Base-by-base conservation (phyloP, 495 filamentous ascomycete species). In the Trichocladium uniseriatum region DNA sequence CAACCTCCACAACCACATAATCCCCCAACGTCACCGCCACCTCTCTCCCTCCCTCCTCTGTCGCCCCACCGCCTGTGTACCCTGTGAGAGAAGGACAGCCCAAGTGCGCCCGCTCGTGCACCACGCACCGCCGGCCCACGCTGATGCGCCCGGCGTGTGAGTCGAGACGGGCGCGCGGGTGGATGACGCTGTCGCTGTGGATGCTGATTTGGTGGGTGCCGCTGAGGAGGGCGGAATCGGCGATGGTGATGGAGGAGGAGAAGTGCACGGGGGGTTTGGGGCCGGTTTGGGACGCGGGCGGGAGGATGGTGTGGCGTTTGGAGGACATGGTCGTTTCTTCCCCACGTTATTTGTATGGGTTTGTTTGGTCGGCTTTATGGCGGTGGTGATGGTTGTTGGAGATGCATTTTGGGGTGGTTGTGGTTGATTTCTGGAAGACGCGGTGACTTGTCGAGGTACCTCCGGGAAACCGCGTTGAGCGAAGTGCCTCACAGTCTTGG, bases 131-230 rank as follows among this genome's bases (percentile, higher is more conserved):
- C 10, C 81, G 78, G 0, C 85, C 86, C 39, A 95, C 77, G 8
- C 71, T 78, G 28, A 95, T 77, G 18, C 83, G 78, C 0, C 85
- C 89, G 38, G 77, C 69, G 34, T 74, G 70, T 1, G 84, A 80
- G 56, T 83, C 80, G 56, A 95, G 70, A 42, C 77, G 75, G 0
- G 80, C 76, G 48, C 87, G 84, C 1, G 89, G 89, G 67, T 95
- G 89, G 48, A 95, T 70, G n/a, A 95, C 78, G 14, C 78, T 81
- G 60, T 85, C 79, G 29, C 78, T 68, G 50, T 79, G 79, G 55
- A 94, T 79, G 36, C 73, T 78, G 48, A 95, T 84, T 14, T 75
- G 74, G 66, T 89, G 72, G 3, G 75, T 80, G 20, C 89, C 89
- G 6, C 79, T 79, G 49, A 94, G 71, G 8, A 80, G 58, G 6